phyloP scores from a whole-genome alignment of 75 land plant species.

The Gnetum montanum region DNA sequence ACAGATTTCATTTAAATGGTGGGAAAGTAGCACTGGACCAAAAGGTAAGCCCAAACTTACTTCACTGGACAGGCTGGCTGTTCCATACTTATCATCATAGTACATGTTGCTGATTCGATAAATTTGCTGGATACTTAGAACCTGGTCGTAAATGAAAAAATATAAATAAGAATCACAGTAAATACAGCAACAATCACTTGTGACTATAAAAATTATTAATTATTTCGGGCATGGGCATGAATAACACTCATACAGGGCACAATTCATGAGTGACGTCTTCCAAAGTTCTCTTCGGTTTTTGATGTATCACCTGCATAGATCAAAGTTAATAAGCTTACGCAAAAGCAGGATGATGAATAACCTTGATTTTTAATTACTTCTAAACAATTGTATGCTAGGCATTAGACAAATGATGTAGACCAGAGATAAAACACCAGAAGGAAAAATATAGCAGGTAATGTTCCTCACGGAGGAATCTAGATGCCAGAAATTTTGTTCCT shows the following conservation, averaged over 20 bases:
- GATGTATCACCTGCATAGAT: constrained; percentile 78
- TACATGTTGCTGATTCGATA: constrained; percentile 98
- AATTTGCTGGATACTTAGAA: constrained; percentile 81
- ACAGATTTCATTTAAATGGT: background rate
- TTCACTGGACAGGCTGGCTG: constrained; percentile 95
- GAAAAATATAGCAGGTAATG: no score
- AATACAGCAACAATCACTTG: background rate
- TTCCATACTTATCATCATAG: constrained; percentile 81
- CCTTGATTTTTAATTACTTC: no score
- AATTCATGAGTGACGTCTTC: constrained; percentile 77
- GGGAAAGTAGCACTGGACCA: background rate
- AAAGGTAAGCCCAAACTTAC: constrained; percentile 23
- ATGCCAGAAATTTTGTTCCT: no score
- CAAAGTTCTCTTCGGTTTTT: constrained; percentile 67
- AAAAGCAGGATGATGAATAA: no score
- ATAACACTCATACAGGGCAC: constrained; percentile 60
- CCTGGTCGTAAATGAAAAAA: constrained; percentile 21
- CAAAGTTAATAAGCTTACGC: no score
- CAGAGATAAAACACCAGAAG: no score
- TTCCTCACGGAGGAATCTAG: no score
- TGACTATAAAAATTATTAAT: background rate
- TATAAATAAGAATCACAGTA: no score
- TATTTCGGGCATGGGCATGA: no score
- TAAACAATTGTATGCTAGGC: no score
- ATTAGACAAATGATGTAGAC: no score